These are phyloP conservation scores for Collybia mongolica DNA, from an alignment of 768 basidiomycete species.

Conservation along the genomic window DNA sequence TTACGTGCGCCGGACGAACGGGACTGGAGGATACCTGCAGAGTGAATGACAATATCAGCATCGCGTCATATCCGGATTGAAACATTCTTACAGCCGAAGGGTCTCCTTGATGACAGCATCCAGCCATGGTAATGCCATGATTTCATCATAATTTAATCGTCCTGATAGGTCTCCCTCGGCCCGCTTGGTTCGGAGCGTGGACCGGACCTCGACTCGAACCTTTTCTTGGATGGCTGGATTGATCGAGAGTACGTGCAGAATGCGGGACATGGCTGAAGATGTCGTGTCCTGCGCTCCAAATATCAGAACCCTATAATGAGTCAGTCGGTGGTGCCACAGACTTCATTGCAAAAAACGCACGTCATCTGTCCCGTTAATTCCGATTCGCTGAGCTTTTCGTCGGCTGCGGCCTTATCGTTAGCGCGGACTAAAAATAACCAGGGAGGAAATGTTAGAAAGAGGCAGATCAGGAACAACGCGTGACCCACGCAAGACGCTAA, in stretches of 20 bases:
- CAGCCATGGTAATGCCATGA: slow-evolving; percentile 36
- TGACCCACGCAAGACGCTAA: slow-evolving; percentile 45
- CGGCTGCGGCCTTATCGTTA: slow-evolving; percentile 32
- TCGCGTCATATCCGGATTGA: background rate
- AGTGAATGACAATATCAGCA: background rate
- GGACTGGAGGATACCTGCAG: slow-evolving; percentile 42
- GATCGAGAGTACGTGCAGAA: slow-evolving; percentile 35
- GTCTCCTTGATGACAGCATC: slow-evolving; percentile 50
- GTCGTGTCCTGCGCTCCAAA: slow-evolving; percentile 54
- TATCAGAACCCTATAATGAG: slow-evolving; percentile 36
- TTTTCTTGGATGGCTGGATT: slow-evolving; percentile 37
- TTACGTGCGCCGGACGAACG: slow-evolving; percentile 44
- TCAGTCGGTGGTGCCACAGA: background rate
- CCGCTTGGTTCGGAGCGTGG: slow-evolving; percentile 17
- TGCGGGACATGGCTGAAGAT: slow-evolving; percentile 40
- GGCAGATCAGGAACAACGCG: slow-evolving; percentile 1
- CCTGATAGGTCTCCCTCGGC: slow-evolving; percentile 12
- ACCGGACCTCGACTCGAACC: slow-evolving; percentile 34
- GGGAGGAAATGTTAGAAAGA: background rate
- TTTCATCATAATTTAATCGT: slow-evolving; percentile 32
- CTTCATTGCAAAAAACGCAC: slow-evolving; percentile 23
- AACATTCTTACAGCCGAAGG: slow-evolving; percentile 34
- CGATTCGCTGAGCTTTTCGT: slow-evolving; percentile 37
- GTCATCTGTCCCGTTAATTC: slow-evolving; percentile 52
- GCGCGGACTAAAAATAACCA: slow-evolving; percentile 26